Conservation (phyloP, 2,329 filamentous ascomycete genomes). For the Colletotrichum sp. region DNA sequence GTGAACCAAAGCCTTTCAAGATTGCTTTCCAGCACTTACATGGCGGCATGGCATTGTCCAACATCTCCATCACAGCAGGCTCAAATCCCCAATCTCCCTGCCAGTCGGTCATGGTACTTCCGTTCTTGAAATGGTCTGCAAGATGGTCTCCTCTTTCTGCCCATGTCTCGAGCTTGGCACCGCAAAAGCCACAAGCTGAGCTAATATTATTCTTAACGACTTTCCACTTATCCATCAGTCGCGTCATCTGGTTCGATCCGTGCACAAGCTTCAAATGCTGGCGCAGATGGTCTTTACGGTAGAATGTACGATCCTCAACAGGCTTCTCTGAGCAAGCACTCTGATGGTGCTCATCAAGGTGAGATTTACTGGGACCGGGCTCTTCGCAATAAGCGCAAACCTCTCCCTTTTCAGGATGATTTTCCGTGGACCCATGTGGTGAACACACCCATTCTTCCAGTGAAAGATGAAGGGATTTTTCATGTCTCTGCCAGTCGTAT, state of each 20-base stretch:
- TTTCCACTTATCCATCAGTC: conserved; percentile 51
- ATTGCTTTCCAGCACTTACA: conserved; percentile 27
- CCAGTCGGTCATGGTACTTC: conserved; percentile 48
- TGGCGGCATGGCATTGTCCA: conserved; percentile 46
- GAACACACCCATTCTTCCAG: conserved; percentile 52
- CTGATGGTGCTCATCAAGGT: conserved; percentile 43
- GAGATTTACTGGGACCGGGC: conserved; percentile 31
- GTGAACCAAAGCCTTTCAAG: neutral
- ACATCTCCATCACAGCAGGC: conserved; percentile 33
- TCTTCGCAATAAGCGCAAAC: conserved; percentile 43
- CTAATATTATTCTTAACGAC: conserved; percentile 34
- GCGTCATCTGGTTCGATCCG: conserved; percentile 39
- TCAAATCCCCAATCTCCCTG: conserved; percentile 48
- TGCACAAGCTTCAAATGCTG: conserved; percentile 49
- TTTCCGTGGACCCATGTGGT: conserved; percentile 36
- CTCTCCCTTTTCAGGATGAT: conserved; percentile 46
- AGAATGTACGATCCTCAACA: conserved; percentile 45
- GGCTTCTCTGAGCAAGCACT: conserved; percentile 55
- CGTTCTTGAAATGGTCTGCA: conserved; percentile 45
- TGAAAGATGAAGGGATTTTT: conserved; percentile 50
- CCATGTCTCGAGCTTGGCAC: conserved; percentile 39
- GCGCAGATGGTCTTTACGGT: conserved; percentile 47
- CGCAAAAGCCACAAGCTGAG: conserved; percentile 48
- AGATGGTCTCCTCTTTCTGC: conserved; percentile 40
- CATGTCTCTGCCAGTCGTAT: conserved; percentile 55